Conservation (phyloP, 345 rosid species). For the Populus pruinosa region DNA sequence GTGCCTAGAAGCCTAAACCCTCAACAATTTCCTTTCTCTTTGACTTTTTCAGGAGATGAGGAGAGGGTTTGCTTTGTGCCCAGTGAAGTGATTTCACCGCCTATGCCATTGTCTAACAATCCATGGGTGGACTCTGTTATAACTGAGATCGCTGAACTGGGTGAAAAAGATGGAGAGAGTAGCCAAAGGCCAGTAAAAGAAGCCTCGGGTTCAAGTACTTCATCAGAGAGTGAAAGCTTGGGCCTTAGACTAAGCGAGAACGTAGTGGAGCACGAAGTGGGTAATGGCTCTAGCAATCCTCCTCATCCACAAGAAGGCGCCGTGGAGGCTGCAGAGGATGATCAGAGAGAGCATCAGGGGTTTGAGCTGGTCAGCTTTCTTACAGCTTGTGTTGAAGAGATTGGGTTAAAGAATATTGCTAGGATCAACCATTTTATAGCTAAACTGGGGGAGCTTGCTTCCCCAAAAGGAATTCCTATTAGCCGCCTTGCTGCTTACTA, state of each 20-base stretch:
- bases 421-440: constrained; percentile 63
- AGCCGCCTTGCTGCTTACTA: constrained; percentile 75
- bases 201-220: constrained; percentile 76
- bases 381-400: constrained; percentile 77
- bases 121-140: constrained; percentile 79
- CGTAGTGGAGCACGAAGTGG: constrained; percentile 40
- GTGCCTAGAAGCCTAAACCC: constrained; percentile 35
- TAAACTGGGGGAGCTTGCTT: constrained; percentile 75
- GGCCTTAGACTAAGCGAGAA: constrained; percentile 46
- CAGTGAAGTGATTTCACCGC: constrained; percentile 59
- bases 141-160: constrained; percentile 65
- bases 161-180: constrained; percentile 61
- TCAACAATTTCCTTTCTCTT: constrained; percentile 58
- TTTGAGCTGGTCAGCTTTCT: constrained; percentile 77
- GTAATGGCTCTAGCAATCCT: constrained; percentile 61
- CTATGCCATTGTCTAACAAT: constrained; percentile 56
- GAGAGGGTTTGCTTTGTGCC: constrained; percentile 74
- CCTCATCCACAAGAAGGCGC: constrained; percentile 30
- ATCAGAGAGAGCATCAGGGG: constrained; percentile 48
- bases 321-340: constrained; percentile 45
- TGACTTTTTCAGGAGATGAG: constrained; percentile 67
- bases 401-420: constrained; percentile 58
- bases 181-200: constrained; percentile 58
- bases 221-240: constrained; percentile 71
- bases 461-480: constrained; percentile 61